Percentiles rank a stretch among this genome's conserved stretches.
These are phyloP conservation scores for Penicillium hesseltinei DNA, from an alignment of 2,329 filamentous ascomycete species.

Conservation along the genomic window DNA sequence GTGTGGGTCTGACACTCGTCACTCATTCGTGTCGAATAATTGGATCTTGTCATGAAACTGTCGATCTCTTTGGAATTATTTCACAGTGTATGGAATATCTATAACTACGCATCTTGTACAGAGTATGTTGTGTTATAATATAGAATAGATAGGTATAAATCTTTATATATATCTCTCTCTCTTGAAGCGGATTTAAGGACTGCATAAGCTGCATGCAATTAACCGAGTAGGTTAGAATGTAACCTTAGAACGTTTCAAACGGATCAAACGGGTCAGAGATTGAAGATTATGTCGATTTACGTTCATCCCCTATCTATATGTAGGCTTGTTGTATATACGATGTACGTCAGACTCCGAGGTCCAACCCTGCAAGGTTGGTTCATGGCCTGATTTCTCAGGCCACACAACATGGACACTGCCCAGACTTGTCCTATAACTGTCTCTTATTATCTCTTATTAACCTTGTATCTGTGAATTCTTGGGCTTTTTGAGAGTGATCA, in stretches of 20 bases:
- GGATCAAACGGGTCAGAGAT: neutral
- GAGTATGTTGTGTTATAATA: neutral
- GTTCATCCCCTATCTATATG: too few species aligned
- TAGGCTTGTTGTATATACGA: neutral
- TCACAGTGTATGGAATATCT: neutral
- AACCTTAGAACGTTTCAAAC: neutral
- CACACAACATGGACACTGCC: too few species aligned
- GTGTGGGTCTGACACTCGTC: conserved; percentile 8
- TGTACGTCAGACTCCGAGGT: neutral
- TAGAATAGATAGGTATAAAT: neutral
- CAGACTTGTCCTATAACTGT: too few species aligned
- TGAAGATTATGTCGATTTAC: neutral
- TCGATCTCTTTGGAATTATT: neutral
- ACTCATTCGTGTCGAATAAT: neutral
- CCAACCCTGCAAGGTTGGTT: neutral
- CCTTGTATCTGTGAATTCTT: too few species aligned
- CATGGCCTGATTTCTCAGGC: neutral
- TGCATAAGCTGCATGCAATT: too few species aligned
- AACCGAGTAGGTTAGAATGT: neutral
- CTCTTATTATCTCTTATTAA: too few species aligned
- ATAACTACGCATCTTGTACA: too few species aligned
- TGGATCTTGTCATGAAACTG: neutral
- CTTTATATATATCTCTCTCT: too few species aligned
- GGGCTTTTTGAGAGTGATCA: neutral
- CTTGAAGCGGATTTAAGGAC: neutral